Conservation (phyloP, 2,329 filamentous ascomycete genomes). For the Diaporthe nobilis region DNA sequence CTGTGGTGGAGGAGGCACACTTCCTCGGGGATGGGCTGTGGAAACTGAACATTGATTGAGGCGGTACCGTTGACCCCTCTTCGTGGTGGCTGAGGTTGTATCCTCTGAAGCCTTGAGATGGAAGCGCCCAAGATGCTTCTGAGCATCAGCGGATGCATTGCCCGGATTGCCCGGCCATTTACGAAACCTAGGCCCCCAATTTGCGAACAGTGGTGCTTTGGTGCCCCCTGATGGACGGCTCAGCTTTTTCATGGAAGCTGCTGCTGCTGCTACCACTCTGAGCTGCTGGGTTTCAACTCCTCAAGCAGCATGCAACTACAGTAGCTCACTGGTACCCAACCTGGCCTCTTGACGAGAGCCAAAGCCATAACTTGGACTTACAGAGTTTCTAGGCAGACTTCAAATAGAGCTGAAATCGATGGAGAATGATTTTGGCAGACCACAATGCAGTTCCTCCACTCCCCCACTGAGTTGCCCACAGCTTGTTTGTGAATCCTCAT, state of each 20-base stretch:
- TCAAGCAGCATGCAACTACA: background rate
- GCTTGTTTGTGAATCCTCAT: background rate
- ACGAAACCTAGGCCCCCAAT: background rate
- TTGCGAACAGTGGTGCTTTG: background rate
- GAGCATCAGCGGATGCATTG: background rate
- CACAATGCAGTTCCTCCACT: background rate
- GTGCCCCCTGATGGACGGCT: background rate
- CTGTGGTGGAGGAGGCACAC: slow-evolving; percentile 93
- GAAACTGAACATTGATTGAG: slow-evolving; percentile 73
- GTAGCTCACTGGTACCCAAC: background rate
- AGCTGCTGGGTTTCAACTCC: background rate
- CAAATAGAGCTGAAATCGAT: background rate
- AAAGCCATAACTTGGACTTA: background rate
- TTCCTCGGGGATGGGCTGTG: slow-evolving; percentile 95
- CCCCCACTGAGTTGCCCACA: background rate
- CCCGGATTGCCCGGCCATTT: background rate
- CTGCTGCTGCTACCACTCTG: background rate
- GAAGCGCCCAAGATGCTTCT: background rate
- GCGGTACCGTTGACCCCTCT: background rate
- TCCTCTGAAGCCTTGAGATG: background rate
- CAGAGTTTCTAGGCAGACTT: background rate
- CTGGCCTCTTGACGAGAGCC: background rate
- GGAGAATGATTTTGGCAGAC: background rate
- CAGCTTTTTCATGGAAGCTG: background rate
- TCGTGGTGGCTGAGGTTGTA: background rate